phyloP scores from a whole-genome alignment of 2,329 filamentous ascomycete genomes.

The Beauveria asiatica region DNA sequence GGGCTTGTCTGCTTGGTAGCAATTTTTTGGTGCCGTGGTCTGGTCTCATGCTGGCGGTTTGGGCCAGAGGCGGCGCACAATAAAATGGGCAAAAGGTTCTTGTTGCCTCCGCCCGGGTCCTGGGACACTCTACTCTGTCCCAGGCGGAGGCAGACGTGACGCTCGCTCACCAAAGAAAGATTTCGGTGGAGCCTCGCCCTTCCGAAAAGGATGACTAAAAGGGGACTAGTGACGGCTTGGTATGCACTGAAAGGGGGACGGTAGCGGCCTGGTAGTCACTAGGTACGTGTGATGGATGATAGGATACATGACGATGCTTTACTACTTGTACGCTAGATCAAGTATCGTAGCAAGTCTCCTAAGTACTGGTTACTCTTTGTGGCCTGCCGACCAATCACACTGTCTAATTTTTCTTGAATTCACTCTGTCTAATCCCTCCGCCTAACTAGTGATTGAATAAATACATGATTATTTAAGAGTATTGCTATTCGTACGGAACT shows the following conservation, averaged over 20 bases:
- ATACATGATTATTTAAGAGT: too few relatives aligned
- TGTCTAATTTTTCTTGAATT: too few relatives aligned
- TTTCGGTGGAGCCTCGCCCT: background rate
- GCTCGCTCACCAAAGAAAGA: constrained; percentile 1
- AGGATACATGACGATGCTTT: background rate
- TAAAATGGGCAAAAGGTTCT: constrained; percentile 12
- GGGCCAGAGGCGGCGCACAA: constrained; percentile 27
- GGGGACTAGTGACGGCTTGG: background rate
- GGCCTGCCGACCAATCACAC: background rate
- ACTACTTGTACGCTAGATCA: background rate
- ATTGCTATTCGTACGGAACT: too few relatives aligned
- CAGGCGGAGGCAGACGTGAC: constrained; percentile 8
- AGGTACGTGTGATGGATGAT: background rate
- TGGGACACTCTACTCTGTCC: background rate
- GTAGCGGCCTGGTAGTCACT: background rate
- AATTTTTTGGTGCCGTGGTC: constrained; percentile 24
- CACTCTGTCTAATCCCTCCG: too few relatives aligned
- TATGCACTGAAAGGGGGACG: background rate
- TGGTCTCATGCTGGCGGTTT: constrained; percentile 33
- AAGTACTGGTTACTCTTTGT: background rate
- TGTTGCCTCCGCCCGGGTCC: constrained; percentile 8
- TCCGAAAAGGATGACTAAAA: background rate
- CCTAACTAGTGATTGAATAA: too few relatives aligned
- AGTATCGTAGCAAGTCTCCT: background rate
- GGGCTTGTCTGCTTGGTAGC: constrained; percentile 27